Evolutionary conservation across 163 green algal species (phyloP), one percentile per base, ranked within the genome.

Genomic region (Chloroidium sp.): DNA sequence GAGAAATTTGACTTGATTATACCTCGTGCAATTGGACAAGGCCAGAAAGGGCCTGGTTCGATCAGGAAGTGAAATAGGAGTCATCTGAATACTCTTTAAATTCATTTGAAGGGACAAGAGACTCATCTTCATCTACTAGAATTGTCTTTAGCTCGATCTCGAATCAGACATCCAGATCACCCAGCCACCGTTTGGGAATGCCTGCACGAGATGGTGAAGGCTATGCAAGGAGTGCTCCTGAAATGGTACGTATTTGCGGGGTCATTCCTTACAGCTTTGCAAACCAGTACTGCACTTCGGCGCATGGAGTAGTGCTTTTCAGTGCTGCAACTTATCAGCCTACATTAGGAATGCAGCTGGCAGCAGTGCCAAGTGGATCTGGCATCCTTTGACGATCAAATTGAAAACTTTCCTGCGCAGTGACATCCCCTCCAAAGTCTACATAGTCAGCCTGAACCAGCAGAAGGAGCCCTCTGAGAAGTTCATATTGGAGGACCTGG

Each of bases 391-490:
- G 8, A 72, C 64, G 64, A 72, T n/a, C 6, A 10, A 6, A 10
- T 72, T 72, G 6, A 72, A n/a, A 72, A 72, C 1, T 67, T 58
- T 36, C 36, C 58, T 74, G 2, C 62, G 76, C 83, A 93, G 89
- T 81, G 89, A 93, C 80, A 77, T 91, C 2, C 85, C 86, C 0
- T 86, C 87, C n/a, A 91, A 90, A 61, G 89, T 89, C 10, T 90
- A 82, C 74, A 88, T 93, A 12, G 72, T 87, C 0, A 81, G 85
- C n/a, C 62, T 92, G 80, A 86, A 92, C 81, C 85, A 89, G 74
- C 57, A 36, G 2, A 80, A 81, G 74, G 68, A 77, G 14, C 59
- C 78, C 0, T 79, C 61, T 1, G 75, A 90, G 10, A 82, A 81
- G 59, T 92, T 93, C 69, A 77, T 93, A 12, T 85, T 92, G 58